Evolutionary conservation across 2,329 filamentous ascomycete genomes (phyloP).

Genomic region (Penicillium nordicum): DNA sequence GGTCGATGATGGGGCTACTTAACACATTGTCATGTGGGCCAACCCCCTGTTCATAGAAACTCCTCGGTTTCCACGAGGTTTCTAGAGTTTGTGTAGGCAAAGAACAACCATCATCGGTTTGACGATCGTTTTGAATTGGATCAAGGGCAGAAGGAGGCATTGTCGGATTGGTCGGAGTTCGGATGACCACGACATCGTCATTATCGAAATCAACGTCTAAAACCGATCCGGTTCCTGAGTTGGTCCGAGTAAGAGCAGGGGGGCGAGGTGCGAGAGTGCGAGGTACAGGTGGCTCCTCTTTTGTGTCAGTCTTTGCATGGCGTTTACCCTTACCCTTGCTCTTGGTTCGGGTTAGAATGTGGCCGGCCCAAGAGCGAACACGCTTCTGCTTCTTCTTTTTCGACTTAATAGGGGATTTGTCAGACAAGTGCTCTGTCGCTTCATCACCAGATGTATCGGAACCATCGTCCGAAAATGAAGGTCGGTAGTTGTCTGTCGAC

Average conservation of each 20-base stretch:
- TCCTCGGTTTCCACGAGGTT: slow-evolving; percentile 42
- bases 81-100: slow-evolving; percentile 30
- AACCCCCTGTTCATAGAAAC: slow-evolving; percentile 42
- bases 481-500: slow-evolving; percentile 23
- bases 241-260: slow-evolving; percentile 40
- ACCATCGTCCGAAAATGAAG: slow-evolving; percentile 30
- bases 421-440: slow-evolving; percentile 21
- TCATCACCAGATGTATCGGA: slow-evolving; percentile 31
- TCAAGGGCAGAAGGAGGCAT: slow-evolving; percentile 27
- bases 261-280: slow-evolving; percentile 41
- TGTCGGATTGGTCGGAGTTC: slow-evolving; percentile 40
- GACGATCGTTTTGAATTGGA: slow-evolving; percentile 16
- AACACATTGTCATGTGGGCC: slow-evolving; percentile 60
- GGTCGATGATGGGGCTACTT: slow-evolving; percentile 75
- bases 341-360: slow-evolving; percentile 49
- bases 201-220: slow-evolving; percentile 49
- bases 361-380: slow-evolving; percentile 62
- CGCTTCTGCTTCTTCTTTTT: slow-evolving; percentile 65
- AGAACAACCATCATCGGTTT: slow-evolving; percentile 11
- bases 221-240: slow-evolving; percentile 42
- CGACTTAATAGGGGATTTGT: slow-evolving; percentile 33
- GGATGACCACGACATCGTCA: slow-evolving; percentile 48
- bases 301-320: slow-evolving; percentile 41
- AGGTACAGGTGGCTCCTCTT: slow-evolving; percentile 19
- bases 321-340: slow-evolving; percentile 44